phyloP scores from a whole-genome alignment of 2,329 filamentous ascomycete species.

The Clonostachys solani region DNA sequence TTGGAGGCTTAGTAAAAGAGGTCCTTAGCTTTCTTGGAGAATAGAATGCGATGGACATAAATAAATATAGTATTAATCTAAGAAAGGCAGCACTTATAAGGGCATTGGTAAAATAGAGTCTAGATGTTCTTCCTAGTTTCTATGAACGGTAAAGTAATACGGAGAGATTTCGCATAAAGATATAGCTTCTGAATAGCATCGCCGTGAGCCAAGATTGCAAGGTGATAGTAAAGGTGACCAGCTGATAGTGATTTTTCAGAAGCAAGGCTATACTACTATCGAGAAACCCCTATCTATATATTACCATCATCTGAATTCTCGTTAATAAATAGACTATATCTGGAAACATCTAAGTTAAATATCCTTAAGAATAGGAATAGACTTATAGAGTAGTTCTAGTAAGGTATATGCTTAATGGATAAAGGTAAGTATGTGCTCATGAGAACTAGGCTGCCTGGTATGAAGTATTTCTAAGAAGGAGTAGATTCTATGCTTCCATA shows the following conservation, averaged over 20 bases:
- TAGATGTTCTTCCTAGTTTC: conserved; percentile 67
- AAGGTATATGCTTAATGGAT: conserved; percentile 88
- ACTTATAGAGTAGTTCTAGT: conserved; percentile 84
- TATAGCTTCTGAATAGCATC: conserved; percentile 68
- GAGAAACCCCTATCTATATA: conserved; percentile 74
- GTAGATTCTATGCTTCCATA: conserved; percentile 94
- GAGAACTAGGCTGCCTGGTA: conserved; percentile 67
- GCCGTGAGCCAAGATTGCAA: conserved; percentile 73
- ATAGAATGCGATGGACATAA: conserved; percentile 59
- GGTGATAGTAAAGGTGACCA: conserved; percentile 81
- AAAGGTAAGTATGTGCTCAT: conserved; percentile 88
- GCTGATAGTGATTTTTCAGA: conserved; percentile 71
- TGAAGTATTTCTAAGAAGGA: conserved; percentile 75
- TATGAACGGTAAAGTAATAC: conserved; percentile 61
- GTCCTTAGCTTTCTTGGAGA: conserved; percentile 43
- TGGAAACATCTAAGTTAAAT: conserved; percentile 91
- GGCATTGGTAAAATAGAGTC: conserved; percentile 61
- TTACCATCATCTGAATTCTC: conserved; percentile 74
- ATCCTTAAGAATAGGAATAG: conserved; percentile 74
- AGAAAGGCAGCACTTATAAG: conserved; percentile 29
- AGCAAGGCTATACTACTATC: conserved; percentile 81
- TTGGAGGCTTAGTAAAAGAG: conserved; percentile 36
- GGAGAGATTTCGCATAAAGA: conserved; percentile 68
- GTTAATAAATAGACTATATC: conserved; percentile 88
- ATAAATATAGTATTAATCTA: conserved; percentile 56